These are phyloP conservation scores for Carex myosuroides DNA, from an alignment of 176 grass and related monocot genomes.

Conservation along the genomic window DNA sequence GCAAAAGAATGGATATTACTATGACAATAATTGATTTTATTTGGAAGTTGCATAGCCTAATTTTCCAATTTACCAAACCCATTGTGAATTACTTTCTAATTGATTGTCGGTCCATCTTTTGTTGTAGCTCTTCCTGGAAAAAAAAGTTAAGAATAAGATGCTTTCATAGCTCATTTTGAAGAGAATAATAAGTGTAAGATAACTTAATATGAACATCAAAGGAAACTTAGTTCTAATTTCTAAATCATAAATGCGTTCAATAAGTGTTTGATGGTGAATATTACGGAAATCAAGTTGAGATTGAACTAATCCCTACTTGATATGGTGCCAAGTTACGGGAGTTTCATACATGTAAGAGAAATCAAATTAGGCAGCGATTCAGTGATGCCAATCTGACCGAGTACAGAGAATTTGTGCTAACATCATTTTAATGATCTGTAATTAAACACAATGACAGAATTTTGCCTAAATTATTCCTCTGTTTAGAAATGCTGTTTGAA, in stretches of 20 bases:
- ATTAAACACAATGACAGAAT: too few relatives aligned
- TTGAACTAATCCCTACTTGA: neutral
- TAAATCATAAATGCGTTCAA: too few relatives aligned
- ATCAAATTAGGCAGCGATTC: neutral
- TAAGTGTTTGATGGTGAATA: too few relatives aligned
- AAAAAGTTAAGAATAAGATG: neutral
- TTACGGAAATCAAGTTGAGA: neutral
- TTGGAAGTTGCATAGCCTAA: neutral
- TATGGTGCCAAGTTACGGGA: neutral
- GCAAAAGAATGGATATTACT: slow-evolving; percentile 36
- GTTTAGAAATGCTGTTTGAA: too few relatives aligned
- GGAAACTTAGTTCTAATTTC: neutral
- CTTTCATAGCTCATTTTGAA: too few relatives aligned
- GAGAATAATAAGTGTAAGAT: neutral
- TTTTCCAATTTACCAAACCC: slow-evolving; percentile 6
- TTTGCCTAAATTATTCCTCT: too few relatives aligned
- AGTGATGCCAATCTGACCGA: too few relatives aligned
- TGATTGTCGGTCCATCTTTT: neutral
- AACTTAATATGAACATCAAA: neutral
- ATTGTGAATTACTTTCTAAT: neutral
- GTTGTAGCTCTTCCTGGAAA: neutral
- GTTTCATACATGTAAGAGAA: neutral
- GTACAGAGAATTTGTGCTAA: too few relatives aligned
- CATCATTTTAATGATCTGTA: too few relatives aligned
- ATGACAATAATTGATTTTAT: slow-evolving; percentile 27